phyloP scores from a whole-genome alignment of 495 filamentous ascomycete species.

The Penicillium parvum region DNA sequence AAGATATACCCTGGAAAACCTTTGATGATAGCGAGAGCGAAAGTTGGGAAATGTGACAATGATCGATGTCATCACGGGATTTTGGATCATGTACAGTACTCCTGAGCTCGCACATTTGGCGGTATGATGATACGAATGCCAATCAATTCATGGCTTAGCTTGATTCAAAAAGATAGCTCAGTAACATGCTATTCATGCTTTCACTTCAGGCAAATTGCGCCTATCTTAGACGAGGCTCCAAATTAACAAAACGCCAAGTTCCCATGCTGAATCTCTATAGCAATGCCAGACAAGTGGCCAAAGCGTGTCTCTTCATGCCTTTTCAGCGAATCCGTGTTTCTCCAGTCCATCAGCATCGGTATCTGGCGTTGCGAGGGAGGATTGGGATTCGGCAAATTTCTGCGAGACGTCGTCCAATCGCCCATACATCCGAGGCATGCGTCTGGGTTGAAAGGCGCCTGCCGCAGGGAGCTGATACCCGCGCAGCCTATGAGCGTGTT shows the following conservation, averaged over 20 bases:
- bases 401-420: conserved; percentile 48
- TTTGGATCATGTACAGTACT: conserved; percentile 26
- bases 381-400: conserved; percentile 48
- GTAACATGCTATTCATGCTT: conserved; percentile 6
- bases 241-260: neutral
- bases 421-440: conserved; percentile 64
- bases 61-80: conserved; percentile 19
- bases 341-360: conserved; percentile 52
- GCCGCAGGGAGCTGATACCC: conserved; percentile 79
- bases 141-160: too few relatives aligned
- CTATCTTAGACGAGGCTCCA: conserved; percentile 10
- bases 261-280: neutral
- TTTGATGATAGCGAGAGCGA: conserved; percentile 1
- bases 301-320: conserved; percentile 12
- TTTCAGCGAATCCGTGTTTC: conserved; percentile 59
- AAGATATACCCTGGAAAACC: conserved; percentile 18
- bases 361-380: conserved; percentile 45
- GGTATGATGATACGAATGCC: conserved; percentile 12
- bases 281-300: neutral
- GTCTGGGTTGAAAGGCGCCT: conserved; percentile 57
- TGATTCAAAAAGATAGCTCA: too few relatives aligned
- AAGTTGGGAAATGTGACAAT: conserved; percentile 8
- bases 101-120: conserved; percentile 15
- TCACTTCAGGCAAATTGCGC: conserved; percentile 3
- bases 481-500: conserved; percentile 49